Evolutionary conservation across 305 asterid species (phyloP).

Genomic region (Caryopteris hybrid): DNA sequence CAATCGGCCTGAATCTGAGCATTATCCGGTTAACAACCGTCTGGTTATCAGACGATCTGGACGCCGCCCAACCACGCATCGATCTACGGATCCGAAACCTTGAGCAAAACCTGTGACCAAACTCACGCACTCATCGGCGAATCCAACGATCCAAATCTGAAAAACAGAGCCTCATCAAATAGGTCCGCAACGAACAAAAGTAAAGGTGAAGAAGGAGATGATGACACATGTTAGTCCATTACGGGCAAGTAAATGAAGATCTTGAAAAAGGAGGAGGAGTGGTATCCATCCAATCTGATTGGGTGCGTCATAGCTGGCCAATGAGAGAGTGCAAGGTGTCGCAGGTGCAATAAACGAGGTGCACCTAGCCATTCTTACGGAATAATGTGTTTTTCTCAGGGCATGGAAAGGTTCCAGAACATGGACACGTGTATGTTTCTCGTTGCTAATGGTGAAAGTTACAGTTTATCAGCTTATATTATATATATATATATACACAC

Average conservation of each 20-base stretch:
- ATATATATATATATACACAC: background rate
- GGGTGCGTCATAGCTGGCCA: background rate
- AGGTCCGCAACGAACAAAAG: constrained; percentile 8
- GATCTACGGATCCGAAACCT: constrained; percentile 7
- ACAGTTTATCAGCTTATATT: constrained; percentile 8
- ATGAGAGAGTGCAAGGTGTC: constrained; percentile 20
- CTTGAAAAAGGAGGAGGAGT: background rate
- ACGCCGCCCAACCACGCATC: constrained; percentile 3
- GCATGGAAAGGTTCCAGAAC: constrained; percentile 30
- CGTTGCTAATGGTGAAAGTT: constrained; percentile 14
- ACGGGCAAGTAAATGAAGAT: constrained; percentile 11
- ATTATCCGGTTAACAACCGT: constrained; percentile 20
- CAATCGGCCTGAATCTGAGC: constrained; percentile 44
- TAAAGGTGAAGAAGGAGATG: constrained; percentile 18
- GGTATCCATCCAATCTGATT: background rate
- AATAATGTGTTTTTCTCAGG: constrained; percentile 16
- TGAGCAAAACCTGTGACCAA: background rate
- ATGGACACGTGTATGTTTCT: constrained; percentile 30
- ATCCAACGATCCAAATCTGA: background rate
- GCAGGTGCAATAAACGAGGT: constrained; percentile 15
- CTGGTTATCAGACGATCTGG: constrained; percentile 5
- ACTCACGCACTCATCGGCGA: background rate
- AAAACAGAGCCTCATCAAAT: background rate
- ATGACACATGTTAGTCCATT: constrained; percentile 20
- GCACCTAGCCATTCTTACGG: constrained; percentile 20